A percentile compares a stretch with the other conserved stretches of the same genome.
Evolutionary conservation across 192 early-diverging fungal species (phyloP).

Genomic region (Oehlia diaphana): DNA sequence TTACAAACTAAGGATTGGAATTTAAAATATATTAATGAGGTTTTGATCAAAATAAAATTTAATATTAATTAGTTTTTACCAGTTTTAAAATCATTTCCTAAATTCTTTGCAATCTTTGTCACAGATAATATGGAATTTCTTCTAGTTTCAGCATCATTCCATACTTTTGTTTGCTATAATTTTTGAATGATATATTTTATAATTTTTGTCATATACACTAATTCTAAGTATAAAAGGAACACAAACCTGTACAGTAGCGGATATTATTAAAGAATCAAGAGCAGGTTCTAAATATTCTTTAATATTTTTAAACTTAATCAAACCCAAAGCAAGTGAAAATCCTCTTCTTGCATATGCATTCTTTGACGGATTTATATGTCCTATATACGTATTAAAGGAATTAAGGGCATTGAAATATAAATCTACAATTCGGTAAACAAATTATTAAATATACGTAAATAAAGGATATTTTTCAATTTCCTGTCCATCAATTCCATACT

Average conservation of each 20-base stretch:
- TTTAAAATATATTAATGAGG: not conserved
- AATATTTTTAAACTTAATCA: conserved; percentile 41
- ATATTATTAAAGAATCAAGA: conserved; percentile 32
- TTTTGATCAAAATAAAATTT: not conserved
- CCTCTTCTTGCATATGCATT: conserved; percentile 59
- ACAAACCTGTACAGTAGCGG: conserved; percentile 38
- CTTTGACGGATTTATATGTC: conserved; percentile 29
- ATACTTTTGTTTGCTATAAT: conserved; percentile 22
- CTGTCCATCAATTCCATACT: conserved; percentile 40
- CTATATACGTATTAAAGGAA: conserved; percentile 29
- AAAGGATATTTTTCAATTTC: conserved; percentile 41
- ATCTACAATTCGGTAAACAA: too few relatives aligned
- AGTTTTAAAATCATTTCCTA: conserved; percentile 39
- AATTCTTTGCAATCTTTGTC: conserved; percentile 43
- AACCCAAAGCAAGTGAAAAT: conserved; percentile 64
- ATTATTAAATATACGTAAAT: too few relatives aligned
- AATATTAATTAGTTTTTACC: conserved; percentile 30
- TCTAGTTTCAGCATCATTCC: conserved; percentile 66
- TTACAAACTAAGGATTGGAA: conserved; percentile 11
- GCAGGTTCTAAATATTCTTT: conserved; percentile 26
- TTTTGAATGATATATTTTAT: not conserved
- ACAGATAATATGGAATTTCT: conserved; percentile 67
- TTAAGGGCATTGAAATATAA: conserved; percentile 1
- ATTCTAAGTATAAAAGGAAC: not conserved
- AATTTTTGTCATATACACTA: not conserved